Base-by-base conservation (phyloP, 176 grass and related monocot species). In the Zizania latifolia region DNA sequence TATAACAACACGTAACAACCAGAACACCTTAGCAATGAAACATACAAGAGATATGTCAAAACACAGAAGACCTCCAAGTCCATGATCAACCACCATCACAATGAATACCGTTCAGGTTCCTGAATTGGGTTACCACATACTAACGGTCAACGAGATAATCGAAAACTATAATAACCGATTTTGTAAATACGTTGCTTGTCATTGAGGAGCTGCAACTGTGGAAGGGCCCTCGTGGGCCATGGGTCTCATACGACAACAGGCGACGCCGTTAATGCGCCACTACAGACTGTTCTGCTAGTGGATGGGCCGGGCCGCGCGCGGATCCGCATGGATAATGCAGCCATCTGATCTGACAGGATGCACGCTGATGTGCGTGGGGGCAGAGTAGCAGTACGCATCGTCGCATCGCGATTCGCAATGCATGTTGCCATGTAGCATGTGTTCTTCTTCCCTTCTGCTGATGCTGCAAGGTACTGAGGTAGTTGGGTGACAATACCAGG, bases 321-420 rank as follows among this genome's bases (percentile, higher is more conserved):
- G 45, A 82, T 56, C 69, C 45, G 26, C 66, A 65, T 56, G 59
- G 69, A 72, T 40, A 36, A 26, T 26, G 66, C 66, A 43, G 35
- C 28, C 45, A 32, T 62, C 26, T 62, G 66, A 32, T 62, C 26
- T 62, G 66, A 28, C 75, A 35, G 34, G 68, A 46, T 51, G 34
- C 67, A 46, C 39, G 76, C 23, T 66, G 59, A 15, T 34, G 58
- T 51, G 32, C 21, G 37, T 63, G 1, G 22, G 22, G 63, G 28
- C 65, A 36, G 38, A 35, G 50, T 36, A 66, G 23, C 10, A 64
- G 55, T 34, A 2, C 17, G 23, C 14, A 48, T 29, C 8, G 1
- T 29, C 8, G 1, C 15, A 53, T 26, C 37, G 44, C 44, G 14
- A n/a, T n/a, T n/a, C n/a, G n/a, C 48, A 51, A 21, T 22, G 31